A percentile compares a stretch with the other conserved stretches of the same genome.
phyloP scores from a whole-genome alignment of 768 basidiomycete species.

The Boletus subcaerulescens region DNA sequence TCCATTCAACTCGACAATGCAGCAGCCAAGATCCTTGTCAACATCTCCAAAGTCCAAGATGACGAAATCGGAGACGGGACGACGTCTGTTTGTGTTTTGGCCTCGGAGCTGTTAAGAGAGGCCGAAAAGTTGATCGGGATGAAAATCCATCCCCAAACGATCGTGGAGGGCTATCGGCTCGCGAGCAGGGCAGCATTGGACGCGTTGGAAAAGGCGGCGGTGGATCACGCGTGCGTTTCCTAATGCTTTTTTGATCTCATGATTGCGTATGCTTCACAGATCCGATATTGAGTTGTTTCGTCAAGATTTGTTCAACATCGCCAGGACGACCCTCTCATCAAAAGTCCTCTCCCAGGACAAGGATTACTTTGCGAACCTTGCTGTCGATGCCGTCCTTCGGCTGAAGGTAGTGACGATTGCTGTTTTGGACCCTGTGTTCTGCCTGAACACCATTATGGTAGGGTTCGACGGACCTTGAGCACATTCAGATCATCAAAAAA shows the following conservation, averaged over 20 bases:
- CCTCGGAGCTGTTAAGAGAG: conserved; percentile 88
- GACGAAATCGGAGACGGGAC: conserved; percentile 98
- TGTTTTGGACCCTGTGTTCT: neutral
- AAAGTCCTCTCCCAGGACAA: conserved; percentile 98
- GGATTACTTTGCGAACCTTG: conserved; percentile 95
- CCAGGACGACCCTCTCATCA: conserved; percentile 90
- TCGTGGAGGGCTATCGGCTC: conserved; percentile 94
- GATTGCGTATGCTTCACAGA: conserved; percentile 34
- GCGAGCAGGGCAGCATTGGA: conserved; percentile 81
- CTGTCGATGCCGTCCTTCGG: conserved; percentile 93
- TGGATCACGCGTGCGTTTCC: conserved; percentile 75
- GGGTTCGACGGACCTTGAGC: conserved; percentile 96
- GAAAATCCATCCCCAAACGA: conserved; percentile 97
- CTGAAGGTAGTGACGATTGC: conserved; percentile 57
- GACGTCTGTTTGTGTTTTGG: conserved; percentile 87
- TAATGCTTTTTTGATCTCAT: neutral
- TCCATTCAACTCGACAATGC: conserved; percentile 97
- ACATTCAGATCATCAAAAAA: conserved; percentile 99
- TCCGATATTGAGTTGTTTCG: conserved; percentile 74
- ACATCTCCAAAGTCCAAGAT: conserved; percentile 99
- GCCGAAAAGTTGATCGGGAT: conserved; percentile 91
- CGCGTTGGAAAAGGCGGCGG: conserved; percentile 78
- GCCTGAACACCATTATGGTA: conserved; percentile 29
- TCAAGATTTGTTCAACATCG: conserved; percentile 93
- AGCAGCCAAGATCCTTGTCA: conserved; percentile 98